These are phyloP conservation scores for Fusarium stilboides DNA, from an alignment of 2,329 filamentous ascomycete species.

Conservation along the genomic window DNA sequence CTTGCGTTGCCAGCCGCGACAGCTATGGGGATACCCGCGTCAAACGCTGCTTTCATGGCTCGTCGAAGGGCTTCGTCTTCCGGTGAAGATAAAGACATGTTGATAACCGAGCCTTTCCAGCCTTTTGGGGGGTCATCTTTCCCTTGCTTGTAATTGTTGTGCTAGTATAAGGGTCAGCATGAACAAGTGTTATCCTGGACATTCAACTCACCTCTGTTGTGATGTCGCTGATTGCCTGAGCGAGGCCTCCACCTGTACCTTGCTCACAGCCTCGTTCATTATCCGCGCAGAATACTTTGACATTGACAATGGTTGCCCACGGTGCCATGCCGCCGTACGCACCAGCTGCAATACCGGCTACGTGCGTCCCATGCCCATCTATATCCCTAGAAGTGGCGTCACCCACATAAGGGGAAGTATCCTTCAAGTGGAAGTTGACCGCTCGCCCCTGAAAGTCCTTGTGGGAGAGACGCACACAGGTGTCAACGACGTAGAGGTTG, in stretches of 20 bases:
- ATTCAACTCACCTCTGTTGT: too few species aligned
- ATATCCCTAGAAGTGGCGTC: not conserved
- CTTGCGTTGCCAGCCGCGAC: slow-evolving; percentile 3
- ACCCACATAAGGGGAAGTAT: too few species aligned
- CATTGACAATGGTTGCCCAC: slow-evolving; percentile 1
- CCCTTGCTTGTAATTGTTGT: not conserved
- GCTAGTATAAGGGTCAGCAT: not conserved
- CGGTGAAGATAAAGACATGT: slow-evolving; percentile 5
- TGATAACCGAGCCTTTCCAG: slow-evolving; percentile 12
- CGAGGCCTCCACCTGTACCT: too few species aligned
- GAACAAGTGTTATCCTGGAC: too few species aligned
- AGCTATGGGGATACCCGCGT: slow-evolving; percentile 14
- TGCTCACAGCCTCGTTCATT: too few species aligned
- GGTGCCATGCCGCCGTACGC: not conserved
- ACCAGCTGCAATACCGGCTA: not conserved
- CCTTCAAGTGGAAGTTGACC: too few species aligned
- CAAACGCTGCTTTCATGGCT: not conserved
- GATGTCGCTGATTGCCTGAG: too few species aligned
- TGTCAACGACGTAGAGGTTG: slow-evolving; percentile 4
- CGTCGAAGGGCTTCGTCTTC: not conserved
- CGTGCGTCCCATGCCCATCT: not conserved
- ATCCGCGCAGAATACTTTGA: not conserved
- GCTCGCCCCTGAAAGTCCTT: too few species aligned
- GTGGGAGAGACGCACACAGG: not conserved
- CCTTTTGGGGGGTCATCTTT: not conserved